Evolutionary conservation across 2,329 filamentous ascomycete genomes (phyloP), one percentile per base, ranked within the genome.

Genomic region (Epichloe glyceriae): DNA sequence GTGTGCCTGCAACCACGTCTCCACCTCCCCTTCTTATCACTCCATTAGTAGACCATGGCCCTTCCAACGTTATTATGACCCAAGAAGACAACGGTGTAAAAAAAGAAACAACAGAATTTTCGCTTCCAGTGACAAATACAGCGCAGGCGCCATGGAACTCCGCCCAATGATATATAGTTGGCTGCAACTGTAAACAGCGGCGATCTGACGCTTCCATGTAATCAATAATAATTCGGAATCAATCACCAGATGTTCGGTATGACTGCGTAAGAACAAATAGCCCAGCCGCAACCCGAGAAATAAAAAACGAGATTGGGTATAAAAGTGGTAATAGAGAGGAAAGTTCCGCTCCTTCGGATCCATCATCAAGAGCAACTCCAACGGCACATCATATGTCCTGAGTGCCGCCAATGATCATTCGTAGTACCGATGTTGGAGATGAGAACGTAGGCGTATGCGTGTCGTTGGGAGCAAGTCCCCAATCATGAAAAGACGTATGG

Each of bases 111-210:
- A 22, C 10, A 12, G 19, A 41, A 41, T 11, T 11, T 3, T 12
- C 17, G 40, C 40, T 22, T 14, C 40, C 19, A 42, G 4, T 42
- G 40, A 22, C n/a, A n/a, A 38, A n/a, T 38, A 6, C 5, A 38
- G 37, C 12, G 12, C 11, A 26, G 40, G 55, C 54, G 55, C 60
- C 57, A 39, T 46, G 34, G 47, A 56, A 62, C 59, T 55, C 60
- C 60, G 51, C 41, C 42, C 50, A 51, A 22, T 38, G 30, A 30
- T 30, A 30, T 44, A 42, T 39, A 42, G 19, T 34, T 12, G 30
- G 26, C 17, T 38, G 20, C 6, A 46, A 50, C 30, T 12, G 34
- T 45, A 15, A 42, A 42, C 14, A 12, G 17, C 40, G 4, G 11
- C 40, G 8, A 30, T 38, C 40, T 42, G 17, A 22, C 48, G 30